Conservation (phyloP, 2,329 filamentous ascomycete species). For the Cytospora mali region DNA sequence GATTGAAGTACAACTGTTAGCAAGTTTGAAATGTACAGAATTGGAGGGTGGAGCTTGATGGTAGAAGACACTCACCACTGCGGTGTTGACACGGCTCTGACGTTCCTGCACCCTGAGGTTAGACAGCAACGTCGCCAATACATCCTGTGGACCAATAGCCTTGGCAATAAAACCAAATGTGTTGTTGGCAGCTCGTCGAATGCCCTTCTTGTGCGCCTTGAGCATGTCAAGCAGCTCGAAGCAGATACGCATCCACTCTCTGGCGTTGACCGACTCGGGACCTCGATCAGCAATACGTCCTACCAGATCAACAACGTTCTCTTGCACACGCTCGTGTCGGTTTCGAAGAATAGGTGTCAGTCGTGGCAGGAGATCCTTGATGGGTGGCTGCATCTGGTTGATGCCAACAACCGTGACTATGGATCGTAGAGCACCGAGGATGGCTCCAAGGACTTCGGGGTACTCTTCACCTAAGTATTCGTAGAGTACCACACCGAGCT, state of each 20-base stretch:
- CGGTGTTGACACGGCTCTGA: constrained; percentile 97
- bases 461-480: constrained; percentile 99
- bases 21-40: background rate
- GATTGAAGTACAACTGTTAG: constrained; percentile 1
- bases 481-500: constrained; percentile 91
- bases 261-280: constrained; percentile 92
- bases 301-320: constrained; percentile 97
- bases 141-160: constrained; percentile 96
- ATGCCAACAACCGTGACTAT: constrained; percentile 99
- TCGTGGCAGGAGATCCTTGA: constrained; percentile 91
- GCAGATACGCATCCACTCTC: constrained; percentile 99
- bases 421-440: constrained; percentile 88
- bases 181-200: constrained; percentile 96
- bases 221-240: constrained; percentile 99
- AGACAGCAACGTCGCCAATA: constrained; percentile 91
- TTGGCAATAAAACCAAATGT: constrained; percentile 99
- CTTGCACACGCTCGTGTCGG: constrained; percentile 97
- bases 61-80: constrained; percentile 55
- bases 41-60: too few species aligned
- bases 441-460: constrained; percentile 94
- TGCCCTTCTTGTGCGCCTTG: constrained; percentile 99
- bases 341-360: constrained; percentile 98
- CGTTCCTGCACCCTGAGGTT: constrained; percentile 96
- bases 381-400: constrained; percentile 96
- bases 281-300: constrained; percentile 97